A percentile compares a stretch with the other conserved stretches of the same genome.
Conservation (phyloP, 2,329 filamentous ascomycete genomes). For the Alternaria sp. region DNA sequence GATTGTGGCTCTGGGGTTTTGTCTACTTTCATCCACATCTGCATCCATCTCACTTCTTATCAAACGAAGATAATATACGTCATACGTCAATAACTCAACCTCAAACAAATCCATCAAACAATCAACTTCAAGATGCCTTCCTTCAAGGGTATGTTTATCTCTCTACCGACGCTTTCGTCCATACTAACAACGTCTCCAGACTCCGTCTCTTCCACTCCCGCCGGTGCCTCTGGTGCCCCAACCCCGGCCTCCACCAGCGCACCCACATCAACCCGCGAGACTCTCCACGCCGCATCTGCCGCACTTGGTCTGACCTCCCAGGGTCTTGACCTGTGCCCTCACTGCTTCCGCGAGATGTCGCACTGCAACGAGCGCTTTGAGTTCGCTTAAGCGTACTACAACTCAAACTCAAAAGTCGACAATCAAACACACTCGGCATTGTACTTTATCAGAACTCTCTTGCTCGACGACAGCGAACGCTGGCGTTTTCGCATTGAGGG, state of each 20-base stretch:
- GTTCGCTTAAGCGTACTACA: constrained; percentile 18
- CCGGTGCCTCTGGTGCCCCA: constrained; percentile 26
- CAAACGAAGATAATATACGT: background rate
- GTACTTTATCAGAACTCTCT: background rate
- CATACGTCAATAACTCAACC: background rate
- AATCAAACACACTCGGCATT: background rate
- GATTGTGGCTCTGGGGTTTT: background rate
- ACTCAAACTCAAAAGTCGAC: background rate
- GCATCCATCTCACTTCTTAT: background rate
- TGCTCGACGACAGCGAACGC: background rate
- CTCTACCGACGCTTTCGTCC: background rate
- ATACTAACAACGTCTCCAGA: constrained; percentile 16
- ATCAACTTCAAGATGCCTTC: constrained; percentile 23
- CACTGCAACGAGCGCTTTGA: constrained; percentile 36
- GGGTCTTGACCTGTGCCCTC: constrained; percentile 33
- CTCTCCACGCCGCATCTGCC: constrained; percentile 28
- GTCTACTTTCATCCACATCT: background rate
- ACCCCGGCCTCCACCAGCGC: constrained; percentile 23
- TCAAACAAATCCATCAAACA: background rate
- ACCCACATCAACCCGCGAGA: constrained; percentile 26
- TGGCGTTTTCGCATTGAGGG: background rate
- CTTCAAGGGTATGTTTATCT: constrained; percentile 21
- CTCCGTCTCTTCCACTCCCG: constrained; percentile 32
- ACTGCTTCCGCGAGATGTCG: constrained; percentile 35
- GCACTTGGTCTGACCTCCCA: constrained; percentile 24